Base-by-base conservation (phyloP, 2,329 filamentous ascomycete species). In the Ophiostoma fasciatum region DNA sequence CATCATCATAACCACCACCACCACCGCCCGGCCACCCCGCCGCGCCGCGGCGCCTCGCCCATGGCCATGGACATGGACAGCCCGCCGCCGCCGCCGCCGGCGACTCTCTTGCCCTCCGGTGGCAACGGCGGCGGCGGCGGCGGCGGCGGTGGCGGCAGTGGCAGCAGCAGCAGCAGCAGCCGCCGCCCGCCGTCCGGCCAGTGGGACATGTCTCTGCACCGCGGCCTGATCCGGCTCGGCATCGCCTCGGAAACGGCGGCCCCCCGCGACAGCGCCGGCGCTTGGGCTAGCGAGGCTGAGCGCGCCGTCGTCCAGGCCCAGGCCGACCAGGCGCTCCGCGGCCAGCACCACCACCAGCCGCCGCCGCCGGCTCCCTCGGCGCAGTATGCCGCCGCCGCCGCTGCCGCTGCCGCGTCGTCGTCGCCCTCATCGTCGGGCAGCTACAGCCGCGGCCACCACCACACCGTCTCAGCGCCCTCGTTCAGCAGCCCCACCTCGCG, bases 21-120 rank as follows among this genome's bases (percentile, higher is more conserved):
- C 9, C 26, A 71, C 39, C 70, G 69, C 15, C 68, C 74, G 1
- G 54, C 64, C 11, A 72, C 80, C 1, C 74, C 78, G 7, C 69
- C 72, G 1, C 68, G 73, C 33, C 72, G 78, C 31, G 68, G 69
- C 36, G 64, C 72, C 3, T 85, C 82, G 35, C 82, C 84, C 0
- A 87, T 90, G 82, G 71, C 80, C 50, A 59, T 85, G 9, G 83
- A 93, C 46, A 48, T 59, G 23, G 54, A 69, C 8, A 25, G 23
- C 23, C 23, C 23, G 5, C 7, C 5, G 4, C 8, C 59, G 64
- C 23, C 61, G 68, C 21, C 64, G n/a, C n/a, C n/a, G n/a, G n/a
- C n/a, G n/a, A n/a, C n/a, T n/a, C n/a, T n/a, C n/a, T n/a, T n/a
- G n/a, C n/a, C n/a, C n/a, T n/a, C n/a, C n/a, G n/a, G n/a, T n/a